These are phyloP conservation scores for Coemansia sp. DNA, from an alignment of 192 early-diverging fungal genomes.

Conservation along the genomic window DNA sequence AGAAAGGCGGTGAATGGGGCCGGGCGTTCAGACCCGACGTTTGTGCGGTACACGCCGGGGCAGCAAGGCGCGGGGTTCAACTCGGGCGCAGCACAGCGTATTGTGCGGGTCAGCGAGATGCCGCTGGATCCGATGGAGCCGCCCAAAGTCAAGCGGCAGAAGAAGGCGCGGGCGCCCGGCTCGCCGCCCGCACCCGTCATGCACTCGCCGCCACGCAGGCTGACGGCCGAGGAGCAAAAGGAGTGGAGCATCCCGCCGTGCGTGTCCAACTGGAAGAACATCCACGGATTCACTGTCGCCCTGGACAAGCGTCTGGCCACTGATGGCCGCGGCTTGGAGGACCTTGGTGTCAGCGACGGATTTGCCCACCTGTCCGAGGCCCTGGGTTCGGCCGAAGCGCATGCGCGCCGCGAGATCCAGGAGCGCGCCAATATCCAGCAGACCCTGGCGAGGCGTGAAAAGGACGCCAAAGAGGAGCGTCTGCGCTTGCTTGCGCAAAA, in stretches of 20 bases:
- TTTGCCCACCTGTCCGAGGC: slow-evolving; percentile 98
- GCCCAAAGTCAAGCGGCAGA: slow-evolving; percentile 89
- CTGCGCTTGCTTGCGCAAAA: slow-evolving; percentile 88
- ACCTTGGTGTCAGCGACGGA: slow-evolving; percentile 89
- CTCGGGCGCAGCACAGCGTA: slow-evolving; percentile 81
- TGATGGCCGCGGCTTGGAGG: slow-evolving; percentile 95
- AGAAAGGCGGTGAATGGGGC: slow-evolving; percentile 60
- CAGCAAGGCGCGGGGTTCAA: slow-evolving; percentile 68
- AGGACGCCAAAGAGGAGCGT: slow-evolving; percentile 91
- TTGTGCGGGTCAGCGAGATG: slow-evolving; percentile 94
- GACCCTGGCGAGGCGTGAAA: slow-evolving; percentile 91
- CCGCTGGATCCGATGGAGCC: slow-evolving; percentile 98
- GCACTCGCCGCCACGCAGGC: slow-evolving; percentile 97
- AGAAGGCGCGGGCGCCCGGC: slow-evolving; percentile 81
- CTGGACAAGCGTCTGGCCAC: slow-evolving; percentile 98
- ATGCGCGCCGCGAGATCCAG: slow-evolving; percentile 92
- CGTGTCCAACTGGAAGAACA: slow-evolving; percentile 99
- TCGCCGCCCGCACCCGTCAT: slow-evolving; percentile 97
- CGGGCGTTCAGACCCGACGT: slow-evolving; percentile 71
- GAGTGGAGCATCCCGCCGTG: slow-evolving; percentile 99
- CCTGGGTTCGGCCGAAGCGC: slow-evolving; percentile 87
- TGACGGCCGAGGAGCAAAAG: slow-evolving; percentile 94
- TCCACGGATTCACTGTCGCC: slow-evolving; percentile 98
- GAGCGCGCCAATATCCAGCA: slow-evolving; percentile 90
- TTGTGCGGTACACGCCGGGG: slow-evolving; percentile 87